Evolutionary conservation across 306 rosid genomes (phyloP).

Genomic region (Prunus padus): DNA sequence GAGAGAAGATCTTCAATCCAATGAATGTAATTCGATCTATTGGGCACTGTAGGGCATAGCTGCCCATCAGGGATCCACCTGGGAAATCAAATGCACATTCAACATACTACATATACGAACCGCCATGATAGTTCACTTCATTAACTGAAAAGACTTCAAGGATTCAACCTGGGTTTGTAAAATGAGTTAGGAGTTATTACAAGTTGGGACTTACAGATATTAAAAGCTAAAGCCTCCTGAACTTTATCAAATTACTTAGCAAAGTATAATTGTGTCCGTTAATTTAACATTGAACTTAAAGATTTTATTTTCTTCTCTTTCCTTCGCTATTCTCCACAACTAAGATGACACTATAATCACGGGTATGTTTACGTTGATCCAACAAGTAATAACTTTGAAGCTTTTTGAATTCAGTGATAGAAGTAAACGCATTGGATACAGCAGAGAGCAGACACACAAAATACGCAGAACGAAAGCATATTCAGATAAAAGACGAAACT

Average conservation of each 20-base stretch:
- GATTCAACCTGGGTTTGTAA: background rate
- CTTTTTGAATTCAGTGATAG: background rate
- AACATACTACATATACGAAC: conserved; percentile 8
- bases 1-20: conserved; percentile 82
- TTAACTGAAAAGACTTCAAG: background rate
- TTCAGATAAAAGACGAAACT: background rate
- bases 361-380: background rate
- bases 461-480: background rate
- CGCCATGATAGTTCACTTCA: conserved; percentile 1
- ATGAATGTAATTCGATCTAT: conserved; percentile 86
- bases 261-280: background rate
- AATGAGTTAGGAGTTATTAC: background rate
- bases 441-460: background rate
- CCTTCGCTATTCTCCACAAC: background rate
- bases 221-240: background rate
- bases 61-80: conserved; percentile 99
- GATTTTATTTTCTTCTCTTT: background rate
- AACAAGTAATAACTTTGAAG: background rate
- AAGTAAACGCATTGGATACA: background rate
- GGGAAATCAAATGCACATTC: conserved; percentile 18
- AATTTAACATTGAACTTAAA: background rate
- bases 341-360: background rate
- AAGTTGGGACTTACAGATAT: background rate
- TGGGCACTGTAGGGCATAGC: conserved; percentile 88
- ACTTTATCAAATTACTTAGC: background rate